Evolutionary conservation across 2,329 filamentous ascomycete genomes (phyloP).

Genomic region (Gnomoniopsis sp.): DNA sequence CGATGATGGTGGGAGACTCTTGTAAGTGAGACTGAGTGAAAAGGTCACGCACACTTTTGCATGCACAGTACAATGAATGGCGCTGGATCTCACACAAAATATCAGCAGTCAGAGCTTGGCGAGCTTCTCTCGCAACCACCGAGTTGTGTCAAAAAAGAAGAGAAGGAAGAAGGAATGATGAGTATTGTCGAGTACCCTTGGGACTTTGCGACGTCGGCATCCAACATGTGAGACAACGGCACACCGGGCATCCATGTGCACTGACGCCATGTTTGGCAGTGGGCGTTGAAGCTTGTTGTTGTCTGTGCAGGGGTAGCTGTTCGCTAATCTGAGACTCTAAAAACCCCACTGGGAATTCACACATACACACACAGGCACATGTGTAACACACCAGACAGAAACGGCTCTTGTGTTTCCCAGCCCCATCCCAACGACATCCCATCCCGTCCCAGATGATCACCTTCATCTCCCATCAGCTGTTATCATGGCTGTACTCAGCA

Average conservation of each 20-base stretch:
- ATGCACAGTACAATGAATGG: too few species aligned
- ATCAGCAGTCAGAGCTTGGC: too few species aligned
- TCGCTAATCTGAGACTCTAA: not conserved
- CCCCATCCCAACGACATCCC: not conserved
- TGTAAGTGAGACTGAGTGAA: too few species aligned
- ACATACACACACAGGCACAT: not conserved
- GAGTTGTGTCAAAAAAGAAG: too few species aligned
- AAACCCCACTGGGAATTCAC: not conserved
- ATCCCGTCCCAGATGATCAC: not conserved
- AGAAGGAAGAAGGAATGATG: not conserved
- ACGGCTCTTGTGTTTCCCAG: not conserved
- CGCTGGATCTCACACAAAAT: too few species aligned
- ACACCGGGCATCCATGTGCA: not conserved
- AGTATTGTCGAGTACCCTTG: too few species aligned
- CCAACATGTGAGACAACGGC: not conserved
- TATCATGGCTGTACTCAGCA: conserved; percentile 10
- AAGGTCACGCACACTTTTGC: too few species aligned
- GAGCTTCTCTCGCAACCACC: too few species aligned
- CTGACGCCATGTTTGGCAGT: not conserved
- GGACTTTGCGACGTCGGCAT: too few species aligned
- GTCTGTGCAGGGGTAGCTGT: not conserved
- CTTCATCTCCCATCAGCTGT: not conserved
- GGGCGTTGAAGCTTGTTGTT: not conserved
- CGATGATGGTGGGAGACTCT: not conserved
- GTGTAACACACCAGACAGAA: too few species aligned